Evolutionary conservation across 345 rosid species (phyloP).

Genomic region (Gynandropsis gynandra): DNA sequence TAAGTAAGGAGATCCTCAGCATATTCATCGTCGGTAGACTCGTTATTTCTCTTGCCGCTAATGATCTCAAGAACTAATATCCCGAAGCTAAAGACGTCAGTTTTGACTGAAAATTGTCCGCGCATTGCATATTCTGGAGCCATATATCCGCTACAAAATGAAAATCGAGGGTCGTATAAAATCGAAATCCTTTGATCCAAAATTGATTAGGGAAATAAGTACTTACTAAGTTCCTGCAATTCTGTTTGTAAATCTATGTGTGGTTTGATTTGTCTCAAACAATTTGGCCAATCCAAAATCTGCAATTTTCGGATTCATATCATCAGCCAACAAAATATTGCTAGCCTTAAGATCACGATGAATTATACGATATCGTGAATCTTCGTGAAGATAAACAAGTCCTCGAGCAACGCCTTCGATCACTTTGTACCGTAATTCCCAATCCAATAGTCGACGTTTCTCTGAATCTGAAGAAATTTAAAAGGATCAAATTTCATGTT

Average conservation of each 20-base stretch:
- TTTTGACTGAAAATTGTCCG: conserved; percentile 26
- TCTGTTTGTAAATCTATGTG: conserved; percentile 33
- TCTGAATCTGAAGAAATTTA: conserved; percentile 9
- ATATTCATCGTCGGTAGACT: conserved; percentile 14
- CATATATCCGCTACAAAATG: conserved; percentile 23
- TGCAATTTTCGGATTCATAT: conserved; percentile 51
- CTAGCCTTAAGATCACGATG: conserved; percentile 60
- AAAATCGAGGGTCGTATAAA: not conserved
- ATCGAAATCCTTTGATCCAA: not conserved
- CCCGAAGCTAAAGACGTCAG: conserved; percentile 29
- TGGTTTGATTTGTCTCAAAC: conserved; percentile 29
- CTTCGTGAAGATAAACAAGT: conserved; percentile 37
- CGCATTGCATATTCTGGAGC: conserved; percentile 30
- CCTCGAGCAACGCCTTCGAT: conserved; percentile 28
- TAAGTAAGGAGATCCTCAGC: conserved; percentile 25
- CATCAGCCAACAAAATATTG: conserved; percentile 38
- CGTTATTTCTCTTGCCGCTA: conserved; percentile 23
- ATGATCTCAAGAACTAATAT: conserved; percentile 29
- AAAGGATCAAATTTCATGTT: conserved; percentile 7
- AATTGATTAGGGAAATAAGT: not conserved
- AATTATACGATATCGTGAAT: conserved; percentile 42
- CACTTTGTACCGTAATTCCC: conserved; percentile 25
- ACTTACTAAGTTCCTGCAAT: conserved; percentile 47
- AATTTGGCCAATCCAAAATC: conserved; percentile 56
- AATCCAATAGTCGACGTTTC: conserved; percentile 23